Base-by-base conservation (phyloP, 257 asterid genomes). In the Ehretia macrophylla region DNA sequence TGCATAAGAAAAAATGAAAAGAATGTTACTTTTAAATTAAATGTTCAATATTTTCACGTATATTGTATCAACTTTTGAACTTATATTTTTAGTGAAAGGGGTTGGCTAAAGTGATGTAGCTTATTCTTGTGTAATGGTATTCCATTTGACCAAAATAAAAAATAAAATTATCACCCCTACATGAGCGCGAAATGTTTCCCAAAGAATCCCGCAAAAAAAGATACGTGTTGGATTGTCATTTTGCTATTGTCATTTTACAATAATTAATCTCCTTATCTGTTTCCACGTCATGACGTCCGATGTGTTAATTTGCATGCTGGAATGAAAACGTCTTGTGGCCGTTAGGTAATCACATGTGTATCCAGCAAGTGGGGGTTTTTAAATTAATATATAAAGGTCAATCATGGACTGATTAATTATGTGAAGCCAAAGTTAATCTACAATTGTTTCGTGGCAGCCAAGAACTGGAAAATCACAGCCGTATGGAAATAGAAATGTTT, bases 261-360 rank as follows among this genome's bases (percentile, higher is more conserved):
- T n/a, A n/a, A 19, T 2, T 44, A 1, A 1, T n/a, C 13, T 37
- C 51, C 37, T 58, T 35, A 58, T 44, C 18, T 58, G 63, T 58
- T 58, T 40, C 63, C 63, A 42, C 63, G 63, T 37, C 61, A 42
- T 32, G 39, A 17, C 37, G 10, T 20, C 12, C 17, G 32, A 6
- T 46, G 38, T 47, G n/a, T n/a, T n/a, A n/a, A n/a, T n/a, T n/a
- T n/a, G 51, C 35, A 16, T 38, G 46, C 17, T 17, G 3, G 35
- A 27, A 27, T 17, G 44, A 37, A 17, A 19, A 38, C 32, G 48
- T 35, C n/a, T 10, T 10, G 45, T 18, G 8, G 16, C 60, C 10
- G 17, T n/a, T 56, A 10, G 49, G 32, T 56, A 13, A 13, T 14
- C 37, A 51, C 27, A 51, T 32, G 56, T 51, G 56, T 17, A 51